These are phyloP conservation scores for Suhomyces guaymorum DNA, from an alignment of 1,139 yeast genomes.

Conservation along the genomic window DNA sequence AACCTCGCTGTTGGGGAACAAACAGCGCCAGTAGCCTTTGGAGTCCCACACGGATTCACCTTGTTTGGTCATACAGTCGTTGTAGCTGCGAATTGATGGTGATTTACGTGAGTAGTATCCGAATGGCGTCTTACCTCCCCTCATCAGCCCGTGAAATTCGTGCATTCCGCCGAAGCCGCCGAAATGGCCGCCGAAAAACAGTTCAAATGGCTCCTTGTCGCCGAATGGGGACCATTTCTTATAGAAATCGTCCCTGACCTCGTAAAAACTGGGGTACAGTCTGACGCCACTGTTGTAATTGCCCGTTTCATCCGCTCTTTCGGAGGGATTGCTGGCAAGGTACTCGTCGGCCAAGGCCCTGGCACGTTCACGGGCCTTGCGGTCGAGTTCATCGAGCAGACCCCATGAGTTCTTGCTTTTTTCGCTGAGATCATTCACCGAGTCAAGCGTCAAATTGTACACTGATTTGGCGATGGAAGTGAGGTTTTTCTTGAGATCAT, in stretches of 20 bases:
- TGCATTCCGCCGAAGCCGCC: slow-evolving; percentile 4
- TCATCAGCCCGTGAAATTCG: slow-evolving; percentile 6
- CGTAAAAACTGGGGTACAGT: slow-evolving; percentile 6
- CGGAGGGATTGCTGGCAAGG: too few species aligned
- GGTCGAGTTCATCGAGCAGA: slow-evolving; percentile 4
- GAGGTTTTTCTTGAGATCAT: slow-evolving; percentile 21
- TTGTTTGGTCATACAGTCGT: slow-evolving; percentile 58
- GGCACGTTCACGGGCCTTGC: slow-evolving; percentile 7
- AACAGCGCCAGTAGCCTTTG: slow-evolving; percentile 83
- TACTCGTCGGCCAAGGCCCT: slow-evolving; percentile 5
- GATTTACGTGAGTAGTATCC: slow-evolving; percentile 60
- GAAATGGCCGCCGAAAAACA: slow-evolving; percentile 2
- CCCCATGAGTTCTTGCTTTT: slow-evolving; percentile 21
- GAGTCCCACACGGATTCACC: slow-evolving; percentile 82
- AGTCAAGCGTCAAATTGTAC: slow-evolving; percentile 27
- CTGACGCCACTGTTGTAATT: slow-evolving; percentile 2
- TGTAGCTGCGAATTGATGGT: slow-evolving; percentile 63
- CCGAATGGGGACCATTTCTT: slow-evolving; percentile 1
- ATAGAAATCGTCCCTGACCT: slow-evolving; percentile 3
- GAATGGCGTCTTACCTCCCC: slow-evolving; percentile 32
- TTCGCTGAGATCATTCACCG: slow-evolving; percentile 27
- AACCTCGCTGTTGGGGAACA: slow-evolving; percentile 64
- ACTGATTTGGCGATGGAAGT: slow-evolving; percentile 20
- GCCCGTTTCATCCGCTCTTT: not conserved
- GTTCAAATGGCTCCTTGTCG: slow-evolving; percentile 1